Conservation (phyloP, 495 filamentous ascomycete genomes). For the Xylaria flabelliformis region DNA sequence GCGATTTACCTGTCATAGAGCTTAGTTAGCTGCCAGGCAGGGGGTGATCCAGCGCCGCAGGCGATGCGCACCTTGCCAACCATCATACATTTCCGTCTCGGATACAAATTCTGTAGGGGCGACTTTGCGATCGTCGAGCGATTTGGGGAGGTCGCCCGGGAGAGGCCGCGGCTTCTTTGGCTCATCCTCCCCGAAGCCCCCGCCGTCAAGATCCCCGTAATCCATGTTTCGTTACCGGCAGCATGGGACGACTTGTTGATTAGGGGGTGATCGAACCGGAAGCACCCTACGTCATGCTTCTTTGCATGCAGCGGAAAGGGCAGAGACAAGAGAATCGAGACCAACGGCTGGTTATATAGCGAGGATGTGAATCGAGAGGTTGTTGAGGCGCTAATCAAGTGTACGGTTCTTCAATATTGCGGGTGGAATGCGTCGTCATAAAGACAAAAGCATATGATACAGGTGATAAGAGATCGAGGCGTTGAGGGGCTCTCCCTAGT, state of each 20-base stretch:
- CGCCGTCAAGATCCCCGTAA: constrained; percentile 59
- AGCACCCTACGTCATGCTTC: constrained; percentile 32
- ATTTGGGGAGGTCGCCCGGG: constrained; percentile 86
- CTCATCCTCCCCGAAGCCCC: constrained; percentile 51
- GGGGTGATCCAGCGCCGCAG: not conserved
- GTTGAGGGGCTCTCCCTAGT: constrained; percentile 11
- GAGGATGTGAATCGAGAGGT: not conserved
- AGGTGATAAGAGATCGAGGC: not conserved
- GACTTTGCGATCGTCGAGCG: constrained; percentile 83
- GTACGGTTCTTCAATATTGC: not conserved
- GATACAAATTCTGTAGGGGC: constrained; percentile 60
- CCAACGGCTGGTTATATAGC: not conserved
- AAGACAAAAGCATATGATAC: constrained; percentile 4
- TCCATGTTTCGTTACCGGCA: constrained; percentile 57
- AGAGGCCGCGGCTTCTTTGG: constrained; percentile 58
- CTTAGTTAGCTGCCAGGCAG: constrained; percentile 34
- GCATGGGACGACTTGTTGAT: constrained; percentile 36
- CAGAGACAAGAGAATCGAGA: not conserved
- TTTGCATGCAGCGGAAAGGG: not conserved
- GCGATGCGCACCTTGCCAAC: constrained; percentile 85
- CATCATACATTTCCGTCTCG: constrained; percentile 98
- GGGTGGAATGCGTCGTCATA: not conserved
- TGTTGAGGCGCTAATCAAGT: not conserved
- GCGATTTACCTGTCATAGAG: constrained; percentile 76
- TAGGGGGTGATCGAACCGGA: constrained; percentile 30